phyloP scores from a whole-genome alignment of 306 rosid species.

The Sophora flavescens region DNA sequence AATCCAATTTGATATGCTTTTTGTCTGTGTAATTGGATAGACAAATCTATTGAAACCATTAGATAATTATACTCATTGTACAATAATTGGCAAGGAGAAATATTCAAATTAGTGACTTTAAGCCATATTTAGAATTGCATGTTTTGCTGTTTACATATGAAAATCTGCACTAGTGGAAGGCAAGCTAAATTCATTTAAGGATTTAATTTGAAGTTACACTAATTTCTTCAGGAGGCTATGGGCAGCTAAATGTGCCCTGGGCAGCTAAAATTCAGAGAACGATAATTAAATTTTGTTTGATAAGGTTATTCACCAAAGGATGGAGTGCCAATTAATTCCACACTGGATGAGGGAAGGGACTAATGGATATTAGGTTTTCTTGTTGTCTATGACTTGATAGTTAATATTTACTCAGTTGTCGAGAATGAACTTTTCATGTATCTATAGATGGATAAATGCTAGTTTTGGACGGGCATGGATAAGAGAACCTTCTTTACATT shows the following conservation, averaged over 20 bases:
- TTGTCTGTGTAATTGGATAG: neutral
- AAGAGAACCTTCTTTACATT: conserved; percentile 8
- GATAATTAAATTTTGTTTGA: neutral
- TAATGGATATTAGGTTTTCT: neutral
- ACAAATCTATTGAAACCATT: neutral
- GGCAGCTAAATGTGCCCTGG: neutral
- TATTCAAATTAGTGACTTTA: neutral
- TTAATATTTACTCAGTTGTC: conserved; percentile 34
- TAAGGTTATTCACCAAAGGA: neutral
- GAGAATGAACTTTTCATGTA: neutral
- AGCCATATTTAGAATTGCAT: neutral
- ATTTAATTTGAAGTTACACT: neutral
- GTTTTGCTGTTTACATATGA: neutral
- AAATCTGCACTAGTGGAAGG: neutral
- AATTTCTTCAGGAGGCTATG: neutral
- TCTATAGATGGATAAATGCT: conserved; percentile 26
- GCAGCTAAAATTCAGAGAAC: neutral
- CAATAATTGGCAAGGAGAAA: neutral
- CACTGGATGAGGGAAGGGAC: neutral
- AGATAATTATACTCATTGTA: neutral
- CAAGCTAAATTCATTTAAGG: neutral
- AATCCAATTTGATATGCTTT: neutral
- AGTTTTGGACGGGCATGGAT: conserved; percentile 33
- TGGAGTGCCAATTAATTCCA: conserved; percentile 7
- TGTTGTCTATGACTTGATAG: conserved; percentile 6